Evolutionary conservation across 768 basidiomycete genomes (phyloP).

Genomic region (Pisolithus albus): DNA sequence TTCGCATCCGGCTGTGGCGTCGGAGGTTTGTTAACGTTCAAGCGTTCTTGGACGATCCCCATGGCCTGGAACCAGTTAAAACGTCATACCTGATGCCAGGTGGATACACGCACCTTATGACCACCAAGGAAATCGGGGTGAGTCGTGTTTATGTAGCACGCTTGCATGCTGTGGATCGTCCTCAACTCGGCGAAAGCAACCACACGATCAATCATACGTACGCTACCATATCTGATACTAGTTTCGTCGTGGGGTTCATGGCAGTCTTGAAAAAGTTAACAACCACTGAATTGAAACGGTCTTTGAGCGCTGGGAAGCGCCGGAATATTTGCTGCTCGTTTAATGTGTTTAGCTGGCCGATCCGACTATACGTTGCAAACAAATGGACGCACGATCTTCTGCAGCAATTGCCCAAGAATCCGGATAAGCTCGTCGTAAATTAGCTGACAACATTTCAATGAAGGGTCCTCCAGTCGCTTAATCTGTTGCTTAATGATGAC

Average conservation of each 20-base stretch:
- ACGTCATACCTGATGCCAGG: neutral
- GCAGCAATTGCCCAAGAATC: slow-evolving; percentile 86
- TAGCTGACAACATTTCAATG: slow-evolving; percentile 87
- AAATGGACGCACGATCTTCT: slow-evolving; percentile 67
- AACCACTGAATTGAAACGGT: slow-evolving; percentile 93
- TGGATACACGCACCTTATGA: slow-evolving; percentile 54
- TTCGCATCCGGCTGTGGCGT: slow-evolving; percentile 56
- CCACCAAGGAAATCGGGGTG: slow-evolving; percentile 98
- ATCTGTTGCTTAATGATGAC: slow-evolving; percentile 99
- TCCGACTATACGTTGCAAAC: neutral
- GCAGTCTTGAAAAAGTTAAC: slow-evolving; percentile 94
- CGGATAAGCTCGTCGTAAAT: slow-evolving; percentile 98
- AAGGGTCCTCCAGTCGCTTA: slow-evolving; percentile 90
- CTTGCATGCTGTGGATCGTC: slow-evolving; percentile 71
- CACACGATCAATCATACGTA: slow-evolving; percentile 34
- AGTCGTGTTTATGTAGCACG: slow-evolving; percentile 98
- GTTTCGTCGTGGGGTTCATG: slow-evolving; percentile 92
- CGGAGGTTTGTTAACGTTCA: slow-evolving; percentile 77
- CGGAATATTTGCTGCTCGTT: slow-evolving; percentile 80
- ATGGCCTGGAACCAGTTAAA: slow-evolving; percentile 54
- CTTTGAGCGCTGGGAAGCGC: slow-evolving; percentile 92
- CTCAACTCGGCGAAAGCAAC: neutral
- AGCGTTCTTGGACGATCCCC: slow-evolving; percentile 73
- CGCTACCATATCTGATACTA: slow-evolving; percentile 90
- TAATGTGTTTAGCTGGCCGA: slow-evolving; percentile 2